Conservation (phyloP, 179 eudicot species). For the Camellia oleifera region DNA sequence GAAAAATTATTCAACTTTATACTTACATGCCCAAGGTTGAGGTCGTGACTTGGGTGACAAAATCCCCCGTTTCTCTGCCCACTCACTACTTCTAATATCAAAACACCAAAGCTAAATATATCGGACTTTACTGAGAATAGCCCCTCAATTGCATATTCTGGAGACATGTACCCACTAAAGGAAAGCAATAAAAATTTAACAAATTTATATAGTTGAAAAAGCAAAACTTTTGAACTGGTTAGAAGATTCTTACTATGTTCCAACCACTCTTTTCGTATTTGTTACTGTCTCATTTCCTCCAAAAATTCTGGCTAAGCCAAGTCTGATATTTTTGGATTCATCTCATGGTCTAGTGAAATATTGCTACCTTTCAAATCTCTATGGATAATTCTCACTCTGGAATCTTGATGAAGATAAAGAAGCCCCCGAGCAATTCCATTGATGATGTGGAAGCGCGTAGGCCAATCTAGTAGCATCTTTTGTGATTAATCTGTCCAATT, state of each 20-base stretch:
- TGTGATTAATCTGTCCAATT: not conserved
- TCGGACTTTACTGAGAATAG: not conserved
- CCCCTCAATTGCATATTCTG: not conserved
- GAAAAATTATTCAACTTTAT: not conserved
- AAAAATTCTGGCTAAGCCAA: not conserved
- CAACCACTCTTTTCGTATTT: not conserved
- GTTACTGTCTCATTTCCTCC: not conserved
- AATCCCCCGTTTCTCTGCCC: not conserved
- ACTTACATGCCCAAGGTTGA: slow-evolving; percentile 5
- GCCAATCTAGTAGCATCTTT: not conserved
- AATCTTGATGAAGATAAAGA: not conserved
- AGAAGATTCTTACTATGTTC: not conserved
- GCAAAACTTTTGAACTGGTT: not conserved
- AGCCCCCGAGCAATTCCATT: not conserved
- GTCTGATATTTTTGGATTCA: slow-evolving; percentile 2
- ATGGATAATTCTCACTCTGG: not conserved
- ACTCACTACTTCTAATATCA: not conserved
- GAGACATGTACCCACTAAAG: not conserved
- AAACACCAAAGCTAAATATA: not conserved
- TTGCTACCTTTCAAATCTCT: not conserved
- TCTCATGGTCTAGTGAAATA: not conserved
- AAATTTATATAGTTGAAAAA: not conserved
- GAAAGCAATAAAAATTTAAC: not conserved
- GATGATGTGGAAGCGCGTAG: not conserved
- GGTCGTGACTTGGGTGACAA: not conserved